Conservation (phyloP, 148 eudicot genomes). For the Suaeda aralocaspica region DNA sequence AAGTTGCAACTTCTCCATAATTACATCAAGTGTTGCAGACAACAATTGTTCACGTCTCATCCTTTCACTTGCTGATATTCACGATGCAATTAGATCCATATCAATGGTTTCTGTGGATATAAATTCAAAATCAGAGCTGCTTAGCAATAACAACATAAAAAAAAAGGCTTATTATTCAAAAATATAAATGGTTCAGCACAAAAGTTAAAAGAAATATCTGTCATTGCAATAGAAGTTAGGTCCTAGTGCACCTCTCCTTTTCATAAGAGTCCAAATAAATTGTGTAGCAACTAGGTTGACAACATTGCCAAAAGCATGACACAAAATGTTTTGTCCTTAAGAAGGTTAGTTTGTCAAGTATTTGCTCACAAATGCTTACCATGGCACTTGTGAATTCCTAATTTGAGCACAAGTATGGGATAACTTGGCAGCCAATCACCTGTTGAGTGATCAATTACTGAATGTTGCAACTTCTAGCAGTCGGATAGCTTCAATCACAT, state of each 20-base stretch:
- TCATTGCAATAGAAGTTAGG: too few species aligned
- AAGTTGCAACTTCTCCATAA: slow-evolving; percentile 87
- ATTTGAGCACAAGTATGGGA: background rate
- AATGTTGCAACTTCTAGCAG: slow-evolving; percentile 93
- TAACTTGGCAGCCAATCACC: slow-evolving; percentile 39
- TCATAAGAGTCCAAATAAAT: too few species aligned
- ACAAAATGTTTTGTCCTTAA: too few species aligned
- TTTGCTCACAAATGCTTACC: background rate
- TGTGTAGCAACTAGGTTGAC: too few species aligned
- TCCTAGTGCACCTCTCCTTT: too few species aligned
- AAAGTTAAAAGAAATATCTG: too few species aligned
- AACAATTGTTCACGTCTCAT: slow-evolving; percentile 77
- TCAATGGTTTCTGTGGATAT: slow-evolving; percentile 79
- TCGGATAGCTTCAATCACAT: slow-evolving; percentile 88
- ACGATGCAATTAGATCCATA: slow-evolving; percentile 96
- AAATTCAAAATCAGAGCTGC: slow-evolving; percentile 1
- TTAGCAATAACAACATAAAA: too few species aligned
- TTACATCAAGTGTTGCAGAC: slow-evolving; percentile 54
- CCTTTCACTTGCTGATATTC: slow-evolving; percentile 95
- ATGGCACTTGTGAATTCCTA: background rate
- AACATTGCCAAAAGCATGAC: too few species aligned
- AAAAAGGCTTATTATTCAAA: too few species aligned
- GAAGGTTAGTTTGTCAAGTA: background rate
- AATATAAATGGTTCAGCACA: too few species aligned
- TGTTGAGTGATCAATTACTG: slow-evolving; percentile 96